Evolutionary conservation across 371 early-diverging fungal genomes (phyloP).

Genomic region (Mucor circinelloides): DNA sequence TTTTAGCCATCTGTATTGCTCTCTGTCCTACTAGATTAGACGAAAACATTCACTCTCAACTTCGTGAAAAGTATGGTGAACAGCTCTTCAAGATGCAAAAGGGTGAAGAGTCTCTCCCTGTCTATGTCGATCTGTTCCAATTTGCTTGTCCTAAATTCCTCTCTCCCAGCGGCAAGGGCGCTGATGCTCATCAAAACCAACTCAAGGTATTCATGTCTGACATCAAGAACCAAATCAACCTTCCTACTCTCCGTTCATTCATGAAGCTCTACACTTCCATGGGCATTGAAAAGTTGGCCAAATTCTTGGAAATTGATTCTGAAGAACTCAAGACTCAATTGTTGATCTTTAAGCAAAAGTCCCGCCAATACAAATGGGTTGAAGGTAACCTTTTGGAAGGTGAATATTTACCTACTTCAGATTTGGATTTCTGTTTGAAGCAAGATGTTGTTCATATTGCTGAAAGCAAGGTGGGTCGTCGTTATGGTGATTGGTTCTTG

Average conservation of each 20-base stretch:
- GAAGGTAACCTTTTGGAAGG: conserved; percentile 77
- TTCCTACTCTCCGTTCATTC: conserved; percentile 90
- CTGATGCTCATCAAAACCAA: conserved; percentile 78
- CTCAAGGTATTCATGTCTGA: conserved; percentile 83
- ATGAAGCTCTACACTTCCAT: conserved; percentile 93
- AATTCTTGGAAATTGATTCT: conserved; percentile 82
- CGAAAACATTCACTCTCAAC: conserved; percentile 83
- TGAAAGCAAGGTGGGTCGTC: conserved; percentile 90
- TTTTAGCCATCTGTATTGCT: conserved; percentile 88
- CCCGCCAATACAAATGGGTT: conserved; percentile 85
- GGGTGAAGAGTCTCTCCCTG: conserved; percentile 77
- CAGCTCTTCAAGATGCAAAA: conserved; percentile 87
- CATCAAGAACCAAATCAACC: conserved; percentile 81
- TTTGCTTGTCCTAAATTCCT: conserved; percentile 96
- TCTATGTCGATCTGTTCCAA: conserved; percentile 88
- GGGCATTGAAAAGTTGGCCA: conserved; percentile 85
- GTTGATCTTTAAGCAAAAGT: conserved; percentile 91
- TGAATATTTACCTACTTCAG: conserved; percentile 77
- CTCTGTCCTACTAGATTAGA: conserved; percentile 93
- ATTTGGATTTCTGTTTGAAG: conserved; percentile 91
- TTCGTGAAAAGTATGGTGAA: conserved; percentile 93
- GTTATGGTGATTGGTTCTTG: conserved; percentile 95
- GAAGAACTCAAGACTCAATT: conserved; percentile 83
- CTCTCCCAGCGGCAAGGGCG: conserved; percentile 69
- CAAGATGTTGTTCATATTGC: conserved; percentile 93